phyloP scores from a whole-genome alignment of 495 filamentous ascomycete species.

The Lepidopterella palustris region DNA sequence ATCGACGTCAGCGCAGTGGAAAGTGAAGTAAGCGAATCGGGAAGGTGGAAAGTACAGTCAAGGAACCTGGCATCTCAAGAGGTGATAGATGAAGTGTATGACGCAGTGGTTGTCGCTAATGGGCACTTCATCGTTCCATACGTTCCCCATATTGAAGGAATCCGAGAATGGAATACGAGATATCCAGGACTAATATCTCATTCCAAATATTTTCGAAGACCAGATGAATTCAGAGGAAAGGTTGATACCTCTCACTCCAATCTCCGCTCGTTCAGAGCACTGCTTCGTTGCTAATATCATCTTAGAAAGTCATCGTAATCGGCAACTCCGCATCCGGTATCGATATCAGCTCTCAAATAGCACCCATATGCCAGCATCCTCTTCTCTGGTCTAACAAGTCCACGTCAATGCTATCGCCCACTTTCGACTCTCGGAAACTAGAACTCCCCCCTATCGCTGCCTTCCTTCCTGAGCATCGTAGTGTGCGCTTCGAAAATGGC shows the following conservation, averaged over 20 bases:
- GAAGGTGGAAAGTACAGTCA: slow-evolving; percentile 51
- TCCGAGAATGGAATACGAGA: slow-evolving; percentile 48
- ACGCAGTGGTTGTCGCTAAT: slow-evolving; percentile 77
- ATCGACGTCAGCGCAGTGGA: slow-evolving; percentile 39
- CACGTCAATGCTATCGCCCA: slow-evolving; percentile 33
- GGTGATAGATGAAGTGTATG: slow-evolving; percentile 42
- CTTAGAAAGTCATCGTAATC: slow-evolving; percentile 61
- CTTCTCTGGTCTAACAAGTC: slow-evolving; percentile 49
- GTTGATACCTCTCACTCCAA: neutral
- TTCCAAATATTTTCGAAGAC: slow-evolving; percentile 68
- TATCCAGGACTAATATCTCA: slow-evolving; percentile 66
- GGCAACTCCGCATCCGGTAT: slow-evolving; percentile 73
- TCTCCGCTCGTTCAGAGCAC: neutral
- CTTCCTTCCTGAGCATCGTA: slow-evolving; percentile 47
- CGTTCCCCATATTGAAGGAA: slow-evolving; percentile 58
- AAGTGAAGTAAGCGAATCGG: slow-evolving; percentile 1
- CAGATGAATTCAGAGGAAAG: slow-evolving; percentile 52
- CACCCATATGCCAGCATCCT: slow-evolving; percentile 43
- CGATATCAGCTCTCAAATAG: slow-evolving; percentile 75
- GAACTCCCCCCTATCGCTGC: slow-evolving; percentile 54
- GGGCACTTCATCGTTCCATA: slow-evolving; percentile 73
- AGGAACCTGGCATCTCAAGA: slow-evolving; percentile 42
- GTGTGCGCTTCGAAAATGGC: slow-evolving; percentile 50
- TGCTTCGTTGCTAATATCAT: neutral
- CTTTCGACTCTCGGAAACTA: slow-evolving; percentile 37